phyloP scores from a whole-genome alignment of 2,329 filamentous ascomycete genomes.

The Botryosphaeria dothidea region DNA sequence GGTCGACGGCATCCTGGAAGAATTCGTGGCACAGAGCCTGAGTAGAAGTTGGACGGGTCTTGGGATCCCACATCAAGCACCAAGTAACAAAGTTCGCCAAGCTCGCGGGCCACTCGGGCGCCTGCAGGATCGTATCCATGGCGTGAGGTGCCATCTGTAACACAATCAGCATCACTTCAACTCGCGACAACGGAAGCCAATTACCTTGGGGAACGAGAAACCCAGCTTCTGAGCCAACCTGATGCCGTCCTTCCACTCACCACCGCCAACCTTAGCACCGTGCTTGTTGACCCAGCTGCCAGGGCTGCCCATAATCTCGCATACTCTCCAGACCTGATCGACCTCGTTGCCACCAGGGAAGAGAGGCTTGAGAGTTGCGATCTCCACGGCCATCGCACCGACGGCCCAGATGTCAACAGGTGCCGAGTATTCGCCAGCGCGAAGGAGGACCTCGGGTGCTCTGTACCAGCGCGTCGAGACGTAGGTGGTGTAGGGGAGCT shows the following conservation, averaged over 20 bases:
- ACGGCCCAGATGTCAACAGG: conserved; percentile 99
- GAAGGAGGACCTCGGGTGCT: conserved; percentile 88
- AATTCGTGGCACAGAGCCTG: conserved; percentile 97
- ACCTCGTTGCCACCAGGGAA: conserved; percentile 99
- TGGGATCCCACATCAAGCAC: conserved; percentile 99
- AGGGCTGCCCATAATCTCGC: conserved; percentile 98
- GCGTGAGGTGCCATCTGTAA: conserved; percentile 90
- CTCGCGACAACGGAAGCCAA: conserved; percentile 18
- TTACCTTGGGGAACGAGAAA: conserved; percentile 89
- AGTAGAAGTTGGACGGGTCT: conserved; percentile 82
- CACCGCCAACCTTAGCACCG: conserved; percentile 82
- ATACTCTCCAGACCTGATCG: conserved; percentile 97
- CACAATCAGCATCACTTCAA: conserved; percentile 20
- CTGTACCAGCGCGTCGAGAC: conserved; percentile 96
- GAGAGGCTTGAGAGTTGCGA: conserved; percentile 92
- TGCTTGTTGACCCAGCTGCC: conserved; percentile 97
- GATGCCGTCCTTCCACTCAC: conserved; percentile 95
- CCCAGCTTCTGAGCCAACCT: conserved; percentile 92
- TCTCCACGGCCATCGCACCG: conserved; percentile 97
- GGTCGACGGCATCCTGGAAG: conserved; percentile 89
- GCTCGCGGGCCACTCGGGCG: conserved; percentile 87
- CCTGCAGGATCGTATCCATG: conserved; percentile 88
- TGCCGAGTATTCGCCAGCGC: conserved; percentile 94
- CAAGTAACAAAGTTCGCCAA: conserved; percentile 94
- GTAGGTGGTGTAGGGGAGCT: conserved; percentile 95